Evolutionary conservation across 192 early-diverging fungal genomes (phyloP), one percentile per base, ranked within the genome.

Genomic region (Dissophora ornata): DNA sequence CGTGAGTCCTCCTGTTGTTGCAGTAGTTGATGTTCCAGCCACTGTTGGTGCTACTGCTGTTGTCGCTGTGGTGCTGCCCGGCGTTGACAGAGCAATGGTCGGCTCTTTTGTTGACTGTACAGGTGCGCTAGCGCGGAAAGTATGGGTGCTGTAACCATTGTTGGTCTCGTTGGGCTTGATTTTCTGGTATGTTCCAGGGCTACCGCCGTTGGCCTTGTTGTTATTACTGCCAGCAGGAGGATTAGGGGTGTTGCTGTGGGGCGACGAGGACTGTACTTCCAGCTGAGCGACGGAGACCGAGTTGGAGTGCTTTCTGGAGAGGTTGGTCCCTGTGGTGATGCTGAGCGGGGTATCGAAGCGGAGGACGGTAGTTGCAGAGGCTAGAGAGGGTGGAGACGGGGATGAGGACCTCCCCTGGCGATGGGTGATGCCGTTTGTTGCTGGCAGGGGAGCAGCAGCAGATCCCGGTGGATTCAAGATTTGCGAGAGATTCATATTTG

Each of bases 271-370:
- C 4, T 58, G 38, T 10, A 62, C 58, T 24, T 77, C 63, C 16
- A 77, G 62, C 15, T 62, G 73, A 9, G 57, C 30, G 8, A 77
- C 65, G 24, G 73, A 77, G 36, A 77, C 51, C 7, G 73, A 77
- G 53, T 38, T 77, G n/a, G 73, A 38, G 29, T 77, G 73, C 32
- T 77, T 77, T 24, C 65, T 57, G 15, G 71, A 53, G 26, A 46
- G 11, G 34, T 24, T 19, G 21, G 12, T 30, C 36, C 38, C 30
- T 46, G 41, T n/a, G 33, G n/a, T 29, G 46, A 13, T 45, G 62
- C 53, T 65, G 56, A n/a, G 13, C 21, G 42, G 28, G 32, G 48
- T 40, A 22, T 50, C 38, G 33, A 57, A 67, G 32, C 53, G 56
- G 46, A 69, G 33, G 34, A 60, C 38, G 1, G 46, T 51, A 13